These are phyloP conservation scores for Musa beccarii DNA, from an alignment of 176 grass and related monocot species.

Conservation along the genomic window DNA sequence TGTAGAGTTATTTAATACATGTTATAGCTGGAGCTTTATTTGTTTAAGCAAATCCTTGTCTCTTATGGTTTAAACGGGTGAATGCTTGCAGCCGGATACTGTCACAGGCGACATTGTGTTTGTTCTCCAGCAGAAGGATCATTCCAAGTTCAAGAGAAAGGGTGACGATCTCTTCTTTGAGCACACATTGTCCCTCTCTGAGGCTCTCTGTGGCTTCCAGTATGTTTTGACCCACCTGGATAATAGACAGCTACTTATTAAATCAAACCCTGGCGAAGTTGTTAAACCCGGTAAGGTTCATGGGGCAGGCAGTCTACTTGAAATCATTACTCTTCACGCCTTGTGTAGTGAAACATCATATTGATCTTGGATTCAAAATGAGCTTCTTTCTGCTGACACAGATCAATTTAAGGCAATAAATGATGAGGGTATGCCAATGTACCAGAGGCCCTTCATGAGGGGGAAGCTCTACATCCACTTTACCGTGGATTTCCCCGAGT, in stretches of 20 bases:
- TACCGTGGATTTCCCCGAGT: slow-evolving; percentile 65
- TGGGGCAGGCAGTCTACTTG: too few species aligned
- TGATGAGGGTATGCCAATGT: slow-evolving; percentile 85
- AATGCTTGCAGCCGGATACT: slow-evolving; percentile 35
- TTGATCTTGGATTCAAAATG: neutral
- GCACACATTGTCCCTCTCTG: slow-evolving; percentile 28
- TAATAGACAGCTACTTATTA: slow-evolving; percentile 67
- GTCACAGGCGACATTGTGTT: slow-evolving; percentile 32
- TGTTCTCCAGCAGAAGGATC: slow-evolving; percentile 36
- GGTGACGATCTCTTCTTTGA: slow-evolving; percentile 36
- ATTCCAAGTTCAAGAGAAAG: slow-evolving; percentile 38
- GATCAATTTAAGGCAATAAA: slow-evolving; percentile 82
- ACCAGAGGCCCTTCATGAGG: slow-evolving; percentile 76
- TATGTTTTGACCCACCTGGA: slow-evolving; percentile 33
- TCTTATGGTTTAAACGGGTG: neutral
- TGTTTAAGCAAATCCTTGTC: neutral
- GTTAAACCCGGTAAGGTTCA: slow-evolving; percentile 26
- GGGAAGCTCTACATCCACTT: slow-evolving; percentile 91
- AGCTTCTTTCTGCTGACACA: slow-evolving; percentile 9
- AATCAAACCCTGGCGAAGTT: slow-evolving; percentile 58
- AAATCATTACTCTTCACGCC: too few species aligned
- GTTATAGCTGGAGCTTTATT: too few species aligned
- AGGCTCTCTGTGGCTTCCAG: slow-evolving; percentile 34
- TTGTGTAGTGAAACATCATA: too few species aligned
- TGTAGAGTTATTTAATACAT: neutral